Evolutionary conservation across 768 basidiomycete species (phyloP).

Genomic region (Saitozyma podzolica): DNA sequence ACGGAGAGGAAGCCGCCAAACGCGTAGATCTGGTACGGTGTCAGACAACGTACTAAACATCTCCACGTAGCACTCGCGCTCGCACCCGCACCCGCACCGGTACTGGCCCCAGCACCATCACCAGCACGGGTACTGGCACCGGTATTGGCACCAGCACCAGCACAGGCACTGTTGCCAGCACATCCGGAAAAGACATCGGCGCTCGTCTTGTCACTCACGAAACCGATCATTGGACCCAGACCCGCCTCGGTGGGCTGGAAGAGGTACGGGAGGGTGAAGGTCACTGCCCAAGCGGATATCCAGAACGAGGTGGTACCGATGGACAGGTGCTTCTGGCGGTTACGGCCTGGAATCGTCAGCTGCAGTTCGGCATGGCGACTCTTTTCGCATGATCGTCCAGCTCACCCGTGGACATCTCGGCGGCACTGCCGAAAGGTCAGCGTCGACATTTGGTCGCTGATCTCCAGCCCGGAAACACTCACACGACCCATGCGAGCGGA

Average conservation of each 20-base stretch:
- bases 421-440: slow-evolving; percentile 17
- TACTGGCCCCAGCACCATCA: background rate
- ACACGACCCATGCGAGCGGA: slow-evolving; percentile 44
- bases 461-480: background rate
- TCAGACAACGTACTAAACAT: background rate
- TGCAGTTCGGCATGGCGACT: no score
- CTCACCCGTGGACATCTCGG: slow-evolving; percentile 35
- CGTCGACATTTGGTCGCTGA: background rate
- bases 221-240: slow-evolving; percentile 50
- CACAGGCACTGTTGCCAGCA: background rate
- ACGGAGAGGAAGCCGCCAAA: slow-evolving; percentile 31
- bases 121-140: no score
- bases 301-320: slow-evolving; percentile 53
- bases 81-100: no score
- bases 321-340: slow-evolving; percentile 49
- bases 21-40: slow-evolving; percentile 25
- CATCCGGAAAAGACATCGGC: background rate
- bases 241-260: slow-evolving; percentile 38
- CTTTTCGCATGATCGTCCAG: no score
- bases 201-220: slow-evolving; percentile 21
- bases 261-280: slow-evolving; percentile 53
- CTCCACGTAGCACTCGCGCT: background rate
- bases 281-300: slow-evolving; percentile 50
- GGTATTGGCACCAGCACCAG: no score
- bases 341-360: no score